Evolutionary conservation across 768 basidiomycete genomes (phyloP).

Genomic region (Crepidotus variabilis): DNA sequence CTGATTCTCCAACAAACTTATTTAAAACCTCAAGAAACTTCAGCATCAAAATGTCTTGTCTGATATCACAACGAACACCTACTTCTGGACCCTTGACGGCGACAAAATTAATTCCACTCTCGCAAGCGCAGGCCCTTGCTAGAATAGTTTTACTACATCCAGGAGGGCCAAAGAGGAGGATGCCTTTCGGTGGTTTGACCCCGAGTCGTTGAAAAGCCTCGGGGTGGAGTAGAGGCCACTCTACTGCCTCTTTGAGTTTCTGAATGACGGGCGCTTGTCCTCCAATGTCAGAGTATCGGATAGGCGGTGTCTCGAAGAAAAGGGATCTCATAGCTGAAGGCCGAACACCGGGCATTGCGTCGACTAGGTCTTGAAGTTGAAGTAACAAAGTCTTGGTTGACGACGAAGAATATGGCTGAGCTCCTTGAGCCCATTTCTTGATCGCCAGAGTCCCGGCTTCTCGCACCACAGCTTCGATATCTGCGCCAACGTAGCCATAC

Average conservation of each 20-base stretch:
- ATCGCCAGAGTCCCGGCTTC: slow-evolving; percentile 92
- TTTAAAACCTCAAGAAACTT: slow-evolving; percentile 72
- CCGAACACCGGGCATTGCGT: slow-evolving; percentile 73
- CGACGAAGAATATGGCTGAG: slow-evolving; percentile 9
- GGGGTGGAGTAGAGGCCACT: slow-evolving; percentile 91
- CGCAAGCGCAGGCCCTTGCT: slow-evolving; percentile 87
- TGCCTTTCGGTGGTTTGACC: slow-evolving; percentile 83
- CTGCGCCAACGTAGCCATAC: slow-evolving; percentile 97
- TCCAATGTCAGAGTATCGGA: slow-evolving; percentile 86
- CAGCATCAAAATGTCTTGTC: slow-evolving; percentile 4
- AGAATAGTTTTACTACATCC: slow-evolving; percentile 97
- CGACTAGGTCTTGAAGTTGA: slow-evolving; percentile 57
- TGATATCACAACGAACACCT: slow-evolving; percentile 16
- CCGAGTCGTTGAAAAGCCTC: slow-evolving; percentile 86
- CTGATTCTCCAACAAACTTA: slow-evolving; percentile 97
- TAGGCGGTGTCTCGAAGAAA: slow-evolving; percentile 80
- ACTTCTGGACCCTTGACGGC: slow-evolving; percentile 98
- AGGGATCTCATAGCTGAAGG: slow-evolving; percentile 95
- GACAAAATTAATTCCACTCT: slow-evolving; percentile 93
- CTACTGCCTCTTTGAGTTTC: slow-evolving; percentile 85
- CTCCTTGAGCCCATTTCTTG: slow-evolving; percentile 61
- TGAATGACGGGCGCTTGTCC: slow-evolving; percentile 81
- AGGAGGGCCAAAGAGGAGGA: slow-evolving; percentile 91
- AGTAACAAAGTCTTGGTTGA: slow-evolving; percentile 33
- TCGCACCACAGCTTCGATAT: slow-evolving; percentile 87